A percentile compares a stretch with the other conserved stretches of the same genome.
Evolutionary conservation across 495 filamentous ascomycete genomes (phyloP).

Genomic region (Aspergillus funiculosus): DNA sequence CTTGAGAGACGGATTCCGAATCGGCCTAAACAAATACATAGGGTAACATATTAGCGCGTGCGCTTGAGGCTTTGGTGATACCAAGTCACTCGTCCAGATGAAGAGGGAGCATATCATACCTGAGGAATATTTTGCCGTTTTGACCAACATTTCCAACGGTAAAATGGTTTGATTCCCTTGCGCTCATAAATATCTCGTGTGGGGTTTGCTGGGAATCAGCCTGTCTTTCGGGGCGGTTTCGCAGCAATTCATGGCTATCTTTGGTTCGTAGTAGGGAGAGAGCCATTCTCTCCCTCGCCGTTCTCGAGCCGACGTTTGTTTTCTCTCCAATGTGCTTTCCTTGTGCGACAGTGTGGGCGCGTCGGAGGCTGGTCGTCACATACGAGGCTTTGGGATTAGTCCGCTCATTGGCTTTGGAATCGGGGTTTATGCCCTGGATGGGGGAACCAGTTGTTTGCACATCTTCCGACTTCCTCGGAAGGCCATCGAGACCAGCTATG

Average conservation of each 20-base stretch:
- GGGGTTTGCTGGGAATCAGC: conserved; percentile 28
- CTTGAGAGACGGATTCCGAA: conserved; percentile 41
- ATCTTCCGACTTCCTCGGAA: conserved; percentile 11
- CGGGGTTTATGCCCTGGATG: conserved; percentile 13
- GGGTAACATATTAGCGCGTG: conserved; percentile 23
- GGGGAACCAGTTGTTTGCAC: conserved; percentile 6
- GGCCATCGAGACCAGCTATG: conserved; percentile 3
- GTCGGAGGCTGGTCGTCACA: conserved; percentile 29
- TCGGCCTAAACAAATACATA: conserved; percentile 39
- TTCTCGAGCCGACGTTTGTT: conserved; percentile 29
- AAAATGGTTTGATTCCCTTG: conserved; percentile 67
- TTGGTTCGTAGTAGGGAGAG: conserved; percentile 39
- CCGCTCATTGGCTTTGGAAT: conserved; percentile 10
- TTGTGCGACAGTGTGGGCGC: conserved; percentile 42
- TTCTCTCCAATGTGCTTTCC: conserved; percentile 27
- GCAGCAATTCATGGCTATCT: conserved; percentile 44
- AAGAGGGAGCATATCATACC: conserved; percentile 52
- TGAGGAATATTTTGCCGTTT: conserved; percentile 88
- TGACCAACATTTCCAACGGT: conserved; percentile 91
- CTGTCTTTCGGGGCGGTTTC: conserved; percentile 37
- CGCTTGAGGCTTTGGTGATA: conserved; percentile 8
- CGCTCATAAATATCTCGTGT: conserved; percentile 29
- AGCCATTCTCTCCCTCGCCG: conserved; percentile 27
- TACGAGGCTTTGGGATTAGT: conserved; percentile 20
- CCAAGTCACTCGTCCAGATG: background rate